A percentile compares a stretch with the other conserved stretches of the same genome.
These are phyloP conservation scores for Cymodocea nodosa DNA, from an alignment of 116 monocot species.

Conservation along the genomic window DNA sequence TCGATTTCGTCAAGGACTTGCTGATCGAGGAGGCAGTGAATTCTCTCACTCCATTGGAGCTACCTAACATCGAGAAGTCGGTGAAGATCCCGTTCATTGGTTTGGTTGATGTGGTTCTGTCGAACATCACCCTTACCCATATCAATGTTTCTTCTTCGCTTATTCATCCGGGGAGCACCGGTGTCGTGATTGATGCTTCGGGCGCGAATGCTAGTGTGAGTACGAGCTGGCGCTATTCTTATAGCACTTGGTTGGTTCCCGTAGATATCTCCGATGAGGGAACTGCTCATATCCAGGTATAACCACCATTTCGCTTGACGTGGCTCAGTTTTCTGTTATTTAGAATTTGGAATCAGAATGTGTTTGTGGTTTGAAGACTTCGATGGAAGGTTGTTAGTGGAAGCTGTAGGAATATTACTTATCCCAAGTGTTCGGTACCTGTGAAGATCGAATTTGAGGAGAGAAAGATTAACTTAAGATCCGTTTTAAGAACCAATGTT, in stretches of 20 bases:
- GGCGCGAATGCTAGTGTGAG: conserved; percentile 42
- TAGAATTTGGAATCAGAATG: no score
- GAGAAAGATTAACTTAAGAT: no score
- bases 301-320: not conserved
- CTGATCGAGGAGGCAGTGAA: conserved; percentile 40
- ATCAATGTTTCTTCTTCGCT: conserved; percentile 44
- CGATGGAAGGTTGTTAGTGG: no score
- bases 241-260: conserved; percentile 56
- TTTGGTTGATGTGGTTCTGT: conserved; percentile 24
- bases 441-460: no score
- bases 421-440: no score
- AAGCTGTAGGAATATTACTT: no score
- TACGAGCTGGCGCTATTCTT: conserved; percentile 73
- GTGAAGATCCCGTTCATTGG: conserved; percentile 59
- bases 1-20: conserved; percentile 61
- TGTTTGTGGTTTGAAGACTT: no score
- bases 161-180: conserved; percentile 35
- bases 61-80: conserved; percentile 55
- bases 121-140: conserved; percentile 35
- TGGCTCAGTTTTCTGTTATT: not conserved
- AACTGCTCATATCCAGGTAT: conserved; percentile 72
- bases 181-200: conserved; percentile 61
- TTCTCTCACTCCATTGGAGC: conserved; percentile 28
- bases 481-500: no score
- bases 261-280: conserved; percentile 65